Percentiles rank a stretch among this genome's conserved stretches.
Evolutionary conservation across 805 yeast genomes (phyloP).

Genomic region (Cyberlindnera xylosilytica): DNA sequence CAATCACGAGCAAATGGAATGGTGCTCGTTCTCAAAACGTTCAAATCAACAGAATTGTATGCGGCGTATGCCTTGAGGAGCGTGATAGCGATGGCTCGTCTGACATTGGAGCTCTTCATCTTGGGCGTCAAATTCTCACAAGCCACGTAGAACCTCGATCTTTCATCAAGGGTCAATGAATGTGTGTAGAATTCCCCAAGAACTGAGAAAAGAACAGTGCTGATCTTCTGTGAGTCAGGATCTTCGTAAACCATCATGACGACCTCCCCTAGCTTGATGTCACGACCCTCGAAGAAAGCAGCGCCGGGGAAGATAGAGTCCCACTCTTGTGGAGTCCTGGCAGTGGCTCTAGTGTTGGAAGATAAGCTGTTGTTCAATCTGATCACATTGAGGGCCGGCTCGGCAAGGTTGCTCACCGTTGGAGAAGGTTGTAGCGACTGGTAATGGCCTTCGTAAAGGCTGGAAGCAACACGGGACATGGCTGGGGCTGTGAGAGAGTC

Average conservation of each 20-base stretch:
- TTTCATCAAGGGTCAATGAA: conserved; percentile 51
- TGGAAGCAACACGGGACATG: conserved; percentile 23
- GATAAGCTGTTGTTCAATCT: conserved; percentile 22
- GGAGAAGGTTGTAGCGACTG: conserved; percentile 7
- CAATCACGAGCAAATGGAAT: conserved; percentile 32
- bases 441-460: conserved; percentile 24
- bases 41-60: conserved; percentile 34
- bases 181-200: conserved; percentile 64
- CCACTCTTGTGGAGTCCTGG: conserved; percentile 36
- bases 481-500: no score
- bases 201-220: conserved; percentile 54
- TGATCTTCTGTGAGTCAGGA: conserved; percentile 41
- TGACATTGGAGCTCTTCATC: conserved; percentile 53
- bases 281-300: conserved; percentile 52
- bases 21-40: conserved; percentile 13
- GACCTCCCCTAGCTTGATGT: conserved; percentile 41
- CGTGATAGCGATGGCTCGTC: conserved; percentile 76
- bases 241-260: conserved; percentile 50
- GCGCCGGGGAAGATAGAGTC: conserved; percentile 41
- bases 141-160: conserved; percentile 77
- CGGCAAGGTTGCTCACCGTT: conserved; percentile 7
- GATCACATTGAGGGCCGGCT: conserved; percentile 24
- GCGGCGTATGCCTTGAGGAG: conserved; percentile 63
- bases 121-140: conserved; percentile 59
- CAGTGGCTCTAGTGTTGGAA: conserved; percentile 16